Evolutionary conservation across 108 stramenopile genomes (phyloP).

Genomic region (Cyclotella kingstonii): DNA sequence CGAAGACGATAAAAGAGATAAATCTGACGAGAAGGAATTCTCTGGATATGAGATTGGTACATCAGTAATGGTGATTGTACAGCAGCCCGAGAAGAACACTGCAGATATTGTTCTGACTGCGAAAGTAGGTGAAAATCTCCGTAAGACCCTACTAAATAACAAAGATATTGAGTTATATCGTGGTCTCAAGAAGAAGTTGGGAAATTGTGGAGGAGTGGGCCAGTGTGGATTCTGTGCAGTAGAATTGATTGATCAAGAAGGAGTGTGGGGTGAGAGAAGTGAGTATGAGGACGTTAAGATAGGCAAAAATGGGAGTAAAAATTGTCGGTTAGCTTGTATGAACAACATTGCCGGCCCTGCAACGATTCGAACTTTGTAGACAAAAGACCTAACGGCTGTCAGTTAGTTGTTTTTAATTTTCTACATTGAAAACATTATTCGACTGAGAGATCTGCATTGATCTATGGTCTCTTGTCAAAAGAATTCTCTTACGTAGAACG

Average conservation of each 20-base stretch:
- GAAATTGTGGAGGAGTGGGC: constrained; percentile 76
- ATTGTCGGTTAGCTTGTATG: constrained; percentile 58
- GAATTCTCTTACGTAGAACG: no score
- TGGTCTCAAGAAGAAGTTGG: constrained; percentile 72
- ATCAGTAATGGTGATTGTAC: constrained; percentile 56
- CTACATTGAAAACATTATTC: not conserved
- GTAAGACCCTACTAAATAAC: constrained; percentile 60
- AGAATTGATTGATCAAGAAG: constrained; percentile 56
- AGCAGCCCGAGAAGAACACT: constrained; percentile 49
- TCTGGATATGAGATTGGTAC: constrained; percentile 53
- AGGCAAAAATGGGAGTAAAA: constrained; percentile 40
- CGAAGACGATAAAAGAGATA: no score
- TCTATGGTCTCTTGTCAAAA: not conserved
- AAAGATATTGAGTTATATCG: constrained; percentile 72
- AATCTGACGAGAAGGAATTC: constrained; percentile 9
- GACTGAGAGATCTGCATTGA: not conserved
- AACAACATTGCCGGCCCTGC: constrained; percentile 84
- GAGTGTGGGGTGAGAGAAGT: constrained; percentile 60
- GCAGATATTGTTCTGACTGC: constrained; percentile 49
- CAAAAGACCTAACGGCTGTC: not conserved
- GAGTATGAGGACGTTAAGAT: constrained; percentile 71
- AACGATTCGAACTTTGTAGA: constrained; percentile 54
- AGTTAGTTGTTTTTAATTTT: not conserved
- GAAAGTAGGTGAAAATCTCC: constrained; percentile 81
- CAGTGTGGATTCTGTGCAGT: constrained; percentile 82